Evolutionary conservation across 805 yeast species (phyloP).

Genomic region (Candida qinlingensis): DNA sequence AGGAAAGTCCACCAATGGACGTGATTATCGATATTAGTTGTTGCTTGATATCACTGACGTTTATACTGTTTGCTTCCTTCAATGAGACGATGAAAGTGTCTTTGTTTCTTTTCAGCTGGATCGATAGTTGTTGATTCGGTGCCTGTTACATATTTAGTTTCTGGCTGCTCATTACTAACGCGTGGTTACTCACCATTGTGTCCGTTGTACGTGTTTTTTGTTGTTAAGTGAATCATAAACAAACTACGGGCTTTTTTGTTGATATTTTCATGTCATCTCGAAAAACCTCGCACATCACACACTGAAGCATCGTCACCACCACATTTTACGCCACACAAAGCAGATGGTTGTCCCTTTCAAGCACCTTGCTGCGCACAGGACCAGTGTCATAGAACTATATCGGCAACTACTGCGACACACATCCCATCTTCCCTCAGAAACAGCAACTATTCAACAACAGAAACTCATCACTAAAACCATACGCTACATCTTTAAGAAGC

Average conservation of each 20-base stretch:
- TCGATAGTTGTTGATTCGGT: slow-evolving; percentile 2
- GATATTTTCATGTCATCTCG: background rate
- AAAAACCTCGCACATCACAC: no score
- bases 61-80: slow-evolving; percentile 11
- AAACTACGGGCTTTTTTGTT: background rate
- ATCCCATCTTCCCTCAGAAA: slow-evolving; percentile 4
- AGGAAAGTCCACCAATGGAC: slow-evolving; percentile 39
- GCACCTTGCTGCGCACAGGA: slow-evolving; percentile 23
- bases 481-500: slow-evolving; percentile 8
- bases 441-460: background rate
- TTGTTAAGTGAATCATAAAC: no score
- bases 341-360: slow-evolving; percentile 28
- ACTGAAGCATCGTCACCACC: background rate
- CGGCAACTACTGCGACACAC: slow-evolving; percentile 27
- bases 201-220: no score
- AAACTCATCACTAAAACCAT: background rate
- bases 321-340: background rate
- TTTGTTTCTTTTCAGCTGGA: slow-evolving; percentile 31
- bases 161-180: background rate
- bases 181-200: slow-evolving; percentile 3
- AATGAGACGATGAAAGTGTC: slow-evolving; percentile 28
- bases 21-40: slow-evolving; percentile 35
- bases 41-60: slow-evolving; percentile 24
- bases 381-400: slow-evolving; percentile 26
- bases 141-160: slow-evolving; percentile 1